Evolutionary conservation across 2,329 filamentous ascomycete species (phyloP).

Genomic region (Thelonectria blattea): DNA sequence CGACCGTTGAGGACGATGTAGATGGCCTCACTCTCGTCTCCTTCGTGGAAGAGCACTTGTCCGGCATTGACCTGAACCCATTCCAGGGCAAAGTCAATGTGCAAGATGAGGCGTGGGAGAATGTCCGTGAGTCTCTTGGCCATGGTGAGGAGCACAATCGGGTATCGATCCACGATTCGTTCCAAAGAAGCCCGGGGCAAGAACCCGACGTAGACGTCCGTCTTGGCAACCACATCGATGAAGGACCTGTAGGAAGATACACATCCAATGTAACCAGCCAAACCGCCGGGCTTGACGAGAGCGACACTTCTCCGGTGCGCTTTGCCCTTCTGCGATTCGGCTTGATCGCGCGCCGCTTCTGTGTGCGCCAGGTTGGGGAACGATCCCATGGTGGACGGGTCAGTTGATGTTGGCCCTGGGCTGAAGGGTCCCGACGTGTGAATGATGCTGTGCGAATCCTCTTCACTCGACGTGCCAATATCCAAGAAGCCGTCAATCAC

Average conservation of each 20-base stretch:
- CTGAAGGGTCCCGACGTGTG: slow-evolving; percentile 37
- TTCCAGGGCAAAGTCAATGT: slow-evolving; percentile 97
- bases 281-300: slow-evolving; percentile 89
- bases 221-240: slow-evolving; percentile 95
- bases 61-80: slow-evolving; percentile 97
- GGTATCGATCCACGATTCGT: slow-evolving; percentile 89
- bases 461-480: slow-evolving; percentile 73
- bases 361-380: slow-evolving; percentile 39
- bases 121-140: slow-evolving; percentile 92
- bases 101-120: slow-evolving; percentile 85
- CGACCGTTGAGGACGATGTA: slow-evolving; percentile 97
- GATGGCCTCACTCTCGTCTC: slow-evolving; percentile 96
- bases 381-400: slow-evolving; percentile 34
- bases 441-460: slow-evolving; percentile 43
- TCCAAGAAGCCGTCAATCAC: slow-evolving; percentile 97
- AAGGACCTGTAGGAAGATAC: slow-evolving; percentile 96
- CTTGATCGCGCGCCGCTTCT: slow-evolving; percentile 38
- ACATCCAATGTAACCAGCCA: slow-evolving; percentile 93
- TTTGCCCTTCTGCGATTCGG: slow-evolving; percentile 51
- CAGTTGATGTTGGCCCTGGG: slow-evolving; percentile 24
- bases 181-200: slow-evolving; percentile 85
- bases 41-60: slow-evolving; percentile 91
- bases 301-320: slow-evolving; percentile 73
- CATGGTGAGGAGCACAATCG: slow-evolving; percentile 91
- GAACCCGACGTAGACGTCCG: slow-evolving; percentile 97